Percentiles rank a stretch among this genome's conserved stretches.
These are phyloP conservation scores for Dacryopinax primogenitus DNA, from an alignment of 768 basidiomycete genomes.

Conservation along the genomic window DNA sequence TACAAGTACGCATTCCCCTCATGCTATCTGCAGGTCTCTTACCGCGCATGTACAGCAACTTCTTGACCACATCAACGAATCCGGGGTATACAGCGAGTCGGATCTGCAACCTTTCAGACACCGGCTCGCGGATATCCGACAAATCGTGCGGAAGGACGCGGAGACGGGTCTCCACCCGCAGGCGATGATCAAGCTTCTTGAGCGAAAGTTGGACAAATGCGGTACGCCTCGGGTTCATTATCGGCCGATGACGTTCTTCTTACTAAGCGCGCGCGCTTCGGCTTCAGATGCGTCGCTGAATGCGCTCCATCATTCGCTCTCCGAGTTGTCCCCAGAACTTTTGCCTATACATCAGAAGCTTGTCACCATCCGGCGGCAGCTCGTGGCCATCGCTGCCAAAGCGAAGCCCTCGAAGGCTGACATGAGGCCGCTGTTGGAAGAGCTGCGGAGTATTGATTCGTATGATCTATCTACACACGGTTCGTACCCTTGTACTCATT, in stretches of 20 bases:
- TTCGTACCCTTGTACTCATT: neutral
- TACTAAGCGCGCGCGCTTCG: neutral
- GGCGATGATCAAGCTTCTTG: conserved; percentile 77
- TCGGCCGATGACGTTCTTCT: conserved; percentile 3
- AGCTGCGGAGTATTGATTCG: conserved; percentile 91
- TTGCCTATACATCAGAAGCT: conserved; percentile 82
- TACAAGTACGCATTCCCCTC: conserved; percentile 92
- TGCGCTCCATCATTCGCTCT: conserved; percentile 69
- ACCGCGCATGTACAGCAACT: conserved; percentile 52
- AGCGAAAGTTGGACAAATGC: conserved; percentile 81
- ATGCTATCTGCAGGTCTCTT: neutral
- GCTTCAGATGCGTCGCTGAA: conserved; percentile 56
- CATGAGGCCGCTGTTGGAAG: conserved; percentile 79
- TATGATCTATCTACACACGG: conserved; percentile 37
- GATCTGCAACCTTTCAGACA: conserved; percentile 80
- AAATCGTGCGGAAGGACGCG: conserved; percentile 72
- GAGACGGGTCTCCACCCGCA: conserved; percentile 72
- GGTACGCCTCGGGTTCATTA: conserved; percentile 42
- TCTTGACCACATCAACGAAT: conserved; percentile 89
- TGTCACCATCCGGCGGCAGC: conserved; percentile 73
- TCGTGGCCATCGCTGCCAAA: conserved; percentile 78
- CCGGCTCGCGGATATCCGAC: conserved; percentile 66
- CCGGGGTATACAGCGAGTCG: conserved; percentile 80
- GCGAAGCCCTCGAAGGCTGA: conserved; percentile 75
- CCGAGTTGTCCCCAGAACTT: conserved; percentile 79